Percentiles rank a stretch among this genome's conserved stretches.
Conservation (phyloP, 495 filamentous ascomycete genomes). For the Neurospora pannonica region DNA sequence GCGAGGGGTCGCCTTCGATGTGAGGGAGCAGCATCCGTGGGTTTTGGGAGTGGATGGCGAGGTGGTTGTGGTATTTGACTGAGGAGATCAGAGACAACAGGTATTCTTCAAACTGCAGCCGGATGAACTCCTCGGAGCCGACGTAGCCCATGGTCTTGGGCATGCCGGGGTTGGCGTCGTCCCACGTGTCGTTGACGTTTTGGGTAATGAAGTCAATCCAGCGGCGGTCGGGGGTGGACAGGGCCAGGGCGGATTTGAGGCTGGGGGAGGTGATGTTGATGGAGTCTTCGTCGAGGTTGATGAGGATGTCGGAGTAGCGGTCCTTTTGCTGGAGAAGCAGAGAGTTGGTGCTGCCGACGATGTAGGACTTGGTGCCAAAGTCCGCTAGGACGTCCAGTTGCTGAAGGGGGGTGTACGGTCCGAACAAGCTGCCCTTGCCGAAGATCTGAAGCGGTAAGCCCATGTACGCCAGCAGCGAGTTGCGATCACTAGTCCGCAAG, state of each 20-base stretch:
- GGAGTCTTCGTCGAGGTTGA: constrained; percentile 87
- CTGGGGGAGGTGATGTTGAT: constrained; percentile 76
- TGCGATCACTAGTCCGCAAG: constrained; percentile 82
- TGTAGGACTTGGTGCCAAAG: constrained; percentile 90
- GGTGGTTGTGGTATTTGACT: constrained; percentile 80
- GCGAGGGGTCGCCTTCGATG: constrained; percentile 74
- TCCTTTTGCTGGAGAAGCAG: constrained; percentile 89
- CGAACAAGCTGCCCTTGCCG: constrained; percentile 91
- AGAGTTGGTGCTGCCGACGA: constrained; percentile 95
- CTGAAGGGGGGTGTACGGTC: constrained; percentile 92
- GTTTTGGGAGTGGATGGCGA: constrained; percentile 51
- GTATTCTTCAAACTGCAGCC: constrained; percentile 96
- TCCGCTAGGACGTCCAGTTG: constrained; percentile 92
- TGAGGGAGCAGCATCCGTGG: constrained; percentile 50
- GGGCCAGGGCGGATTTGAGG: constrained; percentile 63
- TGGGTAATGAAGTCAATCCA: constrained; percentile 96
- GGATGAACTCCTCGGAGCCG: constrained; percentile 95
- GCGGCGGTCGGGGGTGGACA: constrained; percentile 79
- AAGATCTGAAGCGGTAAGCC: constrained; percentile 91
- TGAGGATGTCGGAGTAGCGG: constrained; percentile 93
- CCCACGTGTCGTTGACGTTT: constrained; percentile 92
- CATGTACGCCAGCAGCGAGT: constrained; percentile 86
- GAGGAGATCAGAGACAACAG: constrained; percentile 79
- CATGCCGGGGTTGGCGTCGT: constrained; percentile 75
- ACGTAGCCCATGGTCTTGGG: constrained; percentile 93